Conservation (phyloP, 805 yeast genomes). For the Lachancea lanzarotensis region DNA sequence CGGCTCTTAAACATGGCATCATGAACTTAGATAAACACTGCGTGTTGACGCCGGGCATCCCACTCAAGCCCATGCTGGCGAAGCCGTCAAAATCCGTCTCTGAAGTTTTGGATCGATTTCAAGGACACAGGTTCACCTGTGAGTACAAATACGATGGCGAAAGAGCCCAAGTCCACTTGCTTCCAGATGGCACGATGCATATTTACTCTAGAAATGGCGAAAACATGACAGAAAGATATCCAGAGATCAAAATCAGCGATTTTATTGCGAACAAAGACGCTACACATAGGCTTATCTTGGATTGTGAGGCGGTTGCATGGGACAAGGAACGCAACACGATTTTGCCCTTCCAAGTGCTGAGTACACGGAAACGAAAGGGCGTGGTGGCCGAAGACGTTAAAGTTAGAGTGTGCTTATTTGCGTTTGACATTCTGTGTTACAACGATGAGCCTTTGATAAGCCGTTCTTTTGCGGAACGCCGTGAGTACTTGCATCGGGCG, state of each 20-base stretch:
- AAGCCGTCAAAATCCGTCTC: constrained; percentile 91
- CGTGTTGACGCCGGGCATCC: constrained; percentile 82
- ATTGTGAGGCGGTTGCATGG: constrained; percentile 98
- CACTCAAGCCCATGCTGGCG: constrained; percentile 96
- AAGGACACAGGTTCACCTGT: constrained; percentile 80
- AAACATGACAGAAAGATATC: constrained; percentile 93
- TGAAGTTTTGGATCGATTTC: constrained; percentile 87
- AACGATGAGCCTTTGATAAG: constrained; percentile 69
- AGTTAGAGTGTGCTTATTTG: constrained; percentile 87
- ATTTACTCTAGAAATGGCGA: constrained; percentile 93
- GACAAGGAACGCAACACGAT: constrained; percentile 71
- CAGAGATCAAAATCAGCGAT: constrained; percentile 73
- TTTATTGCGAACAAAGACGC: constrained; percentile 37
- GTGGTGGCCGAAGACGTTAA: constrained; percentile 83
- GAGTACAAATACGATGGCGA: constrained; percentile 98
- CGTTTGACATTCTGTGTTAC: constrained; percentile 74
- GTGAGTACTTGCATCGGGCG: constrained; percentile 50
- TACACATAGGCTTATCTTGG: constrained; percentile 64
- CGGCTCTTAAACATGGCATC: constrained; percentile 63
- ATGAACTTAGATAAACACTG: constrained; percentile 58
- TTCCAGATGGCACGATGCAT: constrained; percentile 56
- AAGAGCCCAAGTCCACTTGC: constrained; percentile 86
- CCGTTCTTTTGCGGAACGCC: constrained; percentile 61
- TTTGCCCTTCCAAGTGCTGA: constrained; percentile 85
- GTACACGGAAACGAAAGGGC: constrained; percentile 91